Evolutionary conservation across 768 basidiomycete genomes (phyloP), one percentile per base, ranked within the genome.

Genomic region (Leucogyrophana mollusca): DNA sequence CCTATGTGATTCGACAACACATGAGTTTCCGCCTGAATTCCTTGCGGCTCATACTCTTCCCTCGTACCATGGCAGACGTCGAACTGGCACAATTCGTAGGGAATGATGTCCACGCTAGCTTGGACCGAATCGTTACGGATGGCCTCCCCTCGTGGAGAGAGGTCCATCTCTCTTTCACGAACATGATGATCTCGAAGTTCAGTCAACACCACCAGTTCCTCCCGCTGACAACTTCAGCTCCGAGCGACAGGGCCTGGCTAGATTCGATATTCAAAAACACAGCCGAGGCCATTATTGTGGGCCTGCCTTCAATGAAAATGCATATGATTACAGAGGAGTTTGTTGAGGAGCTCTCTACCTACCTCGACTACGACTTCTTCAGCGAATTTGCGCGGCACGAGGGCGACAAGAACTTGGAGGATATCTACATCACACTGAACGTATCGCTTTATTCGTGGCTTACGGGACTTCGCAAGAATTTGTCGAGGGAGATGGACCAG

Each of bases 401-500:
- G 47, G 77, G 74, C 20, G 69, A 71, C 64, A 69, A 73, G 53
- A 77, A 80, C 40, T 72, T 76, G 23, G 84, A 90, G 54, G 86
- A 89, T 53, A 90, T 93, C 45, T 91, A 85, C 63, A 89, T 93
- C 64, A 85, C 88, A 3, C 72, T 93, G 53, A 92, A 93, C 68
- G 81, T 90, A 57, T 77, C 84, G 0, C 70, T 91, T 2, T 91
- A 91, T 57, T 79, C 87, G 8, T 90, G 88, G 87, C 76, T 92
- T 36, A 88, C 86, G 1, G 64, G 85, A 18, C 73, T 90, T 33
- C 80, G 87, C 47, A 90, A 88, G 64, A 87, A 81, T 49, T 67
- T 90, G 54, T 73, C 82, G 11, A 71, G 85, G 45, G 90, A 91
- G 59, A 79, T 92, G 78, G 86, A 88, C 18, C 85, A 87, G 57